Percentiles rank a stretch among this genome's conserved stretches.
Conservation (phyloP, 2,329 filamentous ascomycete genomes). For the Epichloe aotearoae region DNA sequence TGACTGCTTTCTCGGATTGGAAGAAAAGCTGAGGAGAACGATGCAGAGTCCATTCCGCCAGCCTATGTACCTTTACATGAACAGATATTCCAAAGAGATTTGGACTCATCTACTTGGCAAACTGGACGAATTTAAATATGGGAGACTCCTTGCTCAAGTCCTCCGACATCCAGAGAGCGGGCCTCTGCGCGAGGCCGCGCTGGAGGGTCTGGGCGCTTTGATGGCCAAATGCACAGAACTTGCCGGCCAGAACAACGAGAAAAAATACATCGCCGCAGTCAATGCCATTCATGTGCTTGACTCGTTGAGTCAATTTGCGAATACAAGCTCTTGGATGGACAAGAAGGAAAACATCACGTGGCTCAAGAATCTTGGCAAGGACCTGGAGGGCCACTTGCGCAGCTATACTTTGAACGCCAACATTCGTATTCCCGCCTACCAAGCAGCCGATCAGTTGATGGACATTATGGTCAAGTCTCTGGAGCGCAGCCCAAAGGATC, state of each 20-base stretch:
- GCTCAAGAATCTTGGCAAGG: constrained; percentile 57
- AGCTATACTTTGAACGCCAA: constrained; percentile 54
- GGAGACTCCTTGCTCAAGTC: constrained; percentile 81
- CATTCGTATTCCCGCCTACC: constrained; percentile 73
- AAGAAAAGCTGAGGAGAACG: constrained; percentile 72
- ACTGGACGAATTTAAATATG: constrained; percentile 74
- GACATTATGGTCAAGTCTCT: constrained; percentile 72
- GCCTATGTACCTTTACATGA: constrained; percentile 85
- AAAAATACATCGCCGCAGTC: constrained; percentile 55
- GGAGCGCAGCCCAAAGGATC: constrained; percentile 56
- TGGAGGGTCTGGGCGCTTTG: constrained; percentile 59
- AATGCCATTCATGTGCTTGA: constrained; percentile 81
- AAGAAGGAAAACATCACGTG: constrained; percentile 47
- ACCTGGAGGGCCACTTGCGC: constrained; percentile 63
- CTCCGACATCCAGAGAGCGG: constrained; percentile 63
- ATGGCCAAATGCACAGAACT: constrained; percentile 53
- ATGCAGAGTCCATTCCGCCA: constrained; percentile 83
- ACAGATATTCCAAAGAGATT: constrained; percentile 80
- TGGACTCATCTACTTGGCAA: constrained; percentile 69
- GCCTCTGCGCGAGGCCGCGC: constrained; percentile 60
- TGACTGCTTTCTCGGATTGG: constrained; percentile 78
- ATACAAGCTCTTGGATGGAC: constrained; percentile 58
- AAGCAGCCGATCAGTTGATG: constrained; percentile 82
- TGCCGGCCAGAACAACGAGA: constrained; percentile 53
- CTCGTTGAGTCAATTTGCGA: constrained; percentile 56